Conservation (phyloP, 768 basidiomycete species). For the Gymnopilus dilepis region DNA sequence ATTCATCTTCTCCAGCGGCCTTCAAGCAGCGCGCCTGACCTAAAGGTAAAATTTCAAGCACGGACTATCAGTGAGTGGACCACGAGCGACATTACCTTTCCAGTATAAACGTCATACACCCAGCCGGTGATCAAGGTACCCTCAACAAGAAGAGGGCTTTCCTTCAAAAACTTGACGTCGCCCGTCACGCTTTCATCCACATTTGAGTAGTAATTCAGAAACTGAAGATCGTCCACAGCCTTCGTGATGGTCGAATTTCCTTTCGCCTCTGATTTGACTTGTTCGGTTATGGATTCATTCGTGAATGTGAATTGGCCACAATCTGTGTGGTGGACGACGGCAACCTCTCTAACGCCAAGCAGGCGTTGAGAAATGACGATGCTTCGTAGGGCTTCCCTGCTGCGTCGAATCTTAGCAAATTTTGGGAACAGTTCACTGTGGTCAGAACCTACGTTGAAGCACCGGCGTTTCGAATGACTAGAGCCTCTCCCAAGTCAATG, state of each 20-base stretch:
- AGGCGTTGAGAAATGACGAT: conserved; percentile 76
- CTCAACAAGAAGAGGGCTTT: conserved; percentile 58
- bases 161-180: conserved; percentile 64
- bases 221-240: conserved; percentile 51
- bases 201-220: conserved; percentile 52
- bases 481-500: conserved; percentile 69
- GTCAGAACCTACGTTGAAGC: conserved; percentile 58
- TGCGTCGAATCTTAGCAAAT: conserved; percentile 23
- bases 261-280: conserved; percentile 53
- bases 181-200: conserved; percentile 58
- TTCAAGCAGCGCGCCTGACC: too few species aligned
- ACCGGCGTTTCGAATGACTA: conserved; percentile 76
- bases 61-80: too few species aligned
- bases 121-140: conserved; percentile 65
- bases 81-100: conserved; percentile 45
- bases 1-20: too few species aligned
- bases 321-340: conserved; percentile 72
- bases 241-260: conserved; percentile 33
- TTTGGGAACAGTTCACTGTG: background rate
- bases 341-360: conserved; percentile 70
- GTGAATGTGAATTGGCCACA: conserved; percentile 77
- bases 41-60: too few species aligned
- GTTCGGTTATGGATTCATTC: conserved; percentile 49
- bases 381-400: conserved; percentile 69
- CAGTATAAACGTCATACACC: conserved; percentile 68